Base-by-base conservation (phyloP, 176 grass and related monocot genomes). In the Panicum miliaceum region DNA sequence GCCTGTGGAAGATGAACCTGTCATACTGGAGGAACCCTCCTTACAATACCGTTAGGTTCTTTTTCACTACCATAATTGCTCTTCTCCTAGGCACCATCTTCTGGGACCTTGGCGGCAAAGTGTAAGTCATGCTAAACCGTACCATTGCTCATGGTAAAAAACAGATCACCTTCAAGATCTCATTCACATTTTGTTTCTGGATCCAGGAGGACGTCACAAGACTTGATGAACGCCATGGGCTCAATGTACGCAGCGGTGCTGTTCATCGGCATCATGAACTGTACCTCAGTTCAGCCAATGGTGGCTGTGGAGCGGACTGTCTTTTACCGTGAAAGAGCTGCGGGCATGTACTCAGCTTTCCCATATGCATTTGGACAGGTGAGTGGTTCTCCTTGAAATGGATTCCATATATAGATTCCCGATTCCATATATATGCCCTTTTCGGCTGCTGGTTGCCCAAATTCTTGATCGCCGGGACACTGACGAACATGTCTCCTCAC, bases 351-450 rank as follows among this genome's bases (percentile, higher is more conserved):
- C 29, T 95, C 87, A 23, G 92, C 96, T 64, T 91, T 98, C 75
- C 91, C 96, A 32, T 98, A 98, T 64, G 96, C 96, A 82, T 98
- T 98, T 77, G 96, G 87, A 77, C 96, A 98, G 85, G 96, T 96
- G 86, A 87, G 62, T 82, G 34, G 32, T 83, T 64, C n/a, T 70
- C 73, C 37, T 76, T 37, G 10, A 64, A 41, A 45, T 71, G 18
- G 37, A 20, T 84, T 70, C 6, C 40, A n/a, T 7, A 40, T 13
- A 22, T 10, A 32, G 29, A 32, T 32, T 32, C 29, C 29, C 29
- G 29, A 32, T 41, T 41, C 45, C 45, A 47, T 47, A 6, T 7
- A 41, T 7, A 47, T 12, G 45, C 18, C 20, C 32, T 42, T 82
- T 78, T 73, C 29, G 12, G 13, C 0, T 86, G 12, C 64, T 61